phyloP scores from a whole-genome alignment of 2,329 filamentous ascomycete genomes.

The Pyrenophora seminiperda region DNA sequence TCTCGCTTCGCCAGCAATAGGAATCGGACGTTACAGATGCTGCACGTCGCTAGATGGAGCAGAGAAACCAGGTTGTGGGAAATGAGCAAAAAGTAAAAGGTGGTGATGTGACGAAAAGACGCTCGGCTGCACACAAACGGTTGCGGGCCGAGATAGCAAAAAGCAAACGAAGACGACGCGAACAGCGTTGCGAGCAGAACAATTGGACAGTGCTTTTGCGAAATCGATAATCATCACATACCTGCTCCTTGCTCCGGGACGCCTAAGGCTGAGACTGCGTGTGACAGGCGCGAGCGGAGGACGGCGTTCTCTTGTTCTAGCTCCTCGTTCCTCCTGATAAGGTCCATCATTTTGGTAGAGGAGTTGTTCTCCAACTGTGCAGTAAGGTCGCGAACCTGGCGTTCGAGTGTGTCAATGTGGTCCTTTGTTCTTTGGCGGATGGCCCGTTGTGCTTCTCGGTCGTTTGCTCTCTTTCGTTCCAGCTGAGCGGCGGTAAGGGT shows the following conservation, averaged over 20 bases:
- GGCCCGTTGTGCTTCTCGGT: conserved; percentile 64
- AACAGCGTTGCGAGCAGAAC: conserved; percentile 24
- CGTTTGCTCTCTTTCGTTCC: conserved; percentile 64
- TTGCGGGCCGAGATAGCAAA: conserved; percentile 33
- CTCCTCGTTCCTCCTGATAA: conserved; percentile 60
- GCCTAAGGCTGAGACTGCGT: conserved; percentile 49
- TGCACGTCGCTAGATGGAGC: conserved; percentile 36
- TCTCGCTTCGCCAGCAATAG: conserved; percentile 12
- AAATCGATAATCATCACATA: conserved; percentile 36
- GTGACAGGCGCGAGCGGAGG: conserved; percentile 56
- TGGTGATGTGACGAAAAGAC: conserved; percentile 24
- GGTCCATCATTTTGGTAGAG: conserved; percentile 55
- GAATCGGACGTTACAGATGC: conserved; percentile 26
- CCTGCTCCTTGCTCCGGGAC: conserved; percentile 45
- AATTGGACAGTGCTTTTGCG: conserved; percentile 31
- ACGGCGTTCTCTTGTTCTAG: conserved; percentile 61
- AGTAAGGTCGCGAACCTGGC: conserved; percentile 59
- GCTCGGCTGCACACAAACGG: conserved; percentile 32
- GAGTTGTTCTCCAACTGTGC: conserved; percentile 53
- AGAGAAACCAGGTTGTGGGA: conserved; percentile 16
- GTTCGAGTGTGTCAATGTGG: conserved; percentile 63
- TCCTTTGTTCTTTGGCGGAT: conserved; percentile 65
- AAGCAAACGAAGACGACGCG: conserved; percentile 30
- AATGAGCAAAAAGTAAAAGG: conserved; percentile 18
- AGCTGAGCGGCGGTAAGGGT: conserved; percentile 63